Conservation (phyloP, 1,284 basidiomycete species). For the Schizophyllum amplum region DNA sequence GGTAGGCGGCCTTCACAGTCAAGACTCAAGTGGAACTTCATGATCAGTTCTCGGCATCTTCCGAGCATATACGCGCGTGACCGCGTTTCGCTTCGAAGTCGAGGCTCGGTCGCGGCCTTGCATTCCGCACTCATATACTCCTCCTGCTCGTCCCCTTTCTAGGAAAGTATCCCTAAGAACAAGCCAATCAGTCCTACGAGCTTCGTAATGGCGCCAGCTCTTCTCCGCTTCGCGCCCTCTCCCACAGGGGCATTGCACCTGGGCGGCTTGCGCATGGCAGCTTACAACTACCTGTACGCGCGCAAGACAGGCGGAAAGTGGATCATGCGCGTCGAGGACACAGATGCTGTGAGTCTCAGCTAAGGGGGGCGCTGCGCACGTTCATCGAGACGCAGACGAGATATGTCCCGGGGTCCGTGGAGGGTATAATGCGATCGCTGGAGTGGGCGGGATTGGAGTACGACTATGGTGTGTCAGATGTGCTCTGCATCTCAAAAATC, state of each 20-base stretch:
- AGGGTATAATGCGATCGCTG: constrained; percentile 70
- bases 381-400: constrained; percentile 46
- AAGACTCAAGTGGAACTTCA: too few species aligned
- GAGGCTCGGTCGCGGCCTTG: background rate
- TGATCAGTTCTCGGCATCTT: background rate
- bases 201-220: constrained; percentile 12
- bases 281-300: constrained; percentile 90
- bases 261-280: constrained; percentile 91
- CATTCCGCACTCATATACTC: background rate
- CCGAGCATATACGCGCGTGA: background rate
- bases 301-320: constrained; percentile 78
- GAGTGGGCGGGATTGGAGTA: constrained; percentile 92
- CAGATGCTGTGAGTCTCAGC: constrained; percentile 61
- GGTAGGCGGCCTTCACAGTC: too few species aligned
- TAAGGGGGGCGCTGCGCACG: background rate
- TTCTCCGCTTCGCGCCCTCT: constrained; percentile 92
- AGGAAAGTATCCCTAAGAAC: background rate
- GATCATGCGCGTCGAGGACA: constrained; percentile 93
- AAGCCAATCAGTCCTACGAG: background rate
- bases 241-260: constrained; percentile 94
- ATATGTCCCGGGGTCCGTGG: constrained; percentile 76
- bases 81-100: background rate
- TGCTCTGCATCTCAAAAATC: background rate
- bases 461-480: constrained; percentile 68
- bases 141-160: too few species aligned